phyloP scores from a whole-genome alignment of 2,329 filamentous ascomycete genomes.

The Coniella lustricola region DNA sequence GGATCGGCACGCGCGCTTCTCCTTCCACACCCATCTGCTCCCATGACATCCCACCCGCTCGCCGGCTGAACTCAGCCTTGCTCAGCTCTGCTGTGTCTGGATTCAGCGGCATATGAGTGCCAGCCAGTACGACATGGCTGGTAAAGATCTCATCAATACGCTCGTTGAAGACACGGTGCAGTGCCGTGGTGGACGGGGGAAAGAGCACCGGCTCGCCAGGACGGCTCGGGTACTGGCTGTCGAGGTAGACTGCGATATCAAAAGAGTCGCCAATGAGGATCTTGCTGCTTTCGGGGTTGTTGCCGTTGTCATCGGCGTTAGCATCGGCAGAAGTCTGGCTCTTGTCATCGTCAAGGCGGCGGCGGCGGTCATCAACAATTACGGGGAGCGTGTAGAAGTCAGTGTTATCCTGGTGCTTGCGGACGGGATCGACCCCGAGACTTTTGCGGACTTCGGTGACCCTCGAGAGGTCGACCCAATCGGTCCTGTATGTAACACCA shows the following conservation, averaged over 20 bases:
- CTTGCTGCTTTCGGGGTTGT: no score
- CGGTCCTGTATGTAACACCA: constrained; percentile 25
- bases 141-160: constrained; percentile 49
- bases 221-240: constrained; percentile 39
- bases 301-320: no score
- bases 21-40: constrained; percentile 33
- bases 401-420: constrained; percentile 48
- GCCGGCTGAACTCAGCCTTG: constrained; percentile 41
- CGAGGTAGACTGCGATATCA: constrained; percentile 56
- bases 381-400: constrained; percentile 26
- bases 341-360: constrained; percentile 24
- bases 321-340: no score
- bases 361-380: neutral
- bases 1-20: constrained; percentile 33
- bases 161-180: constrained; percentile 37
- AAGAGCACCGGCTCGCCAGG: constrained; percentile 17
- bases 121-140: constrained; percentile 33
- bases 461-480: constrained; percentile 47
- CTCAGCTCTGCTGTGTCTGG: constrained; percentile 36
- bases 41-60: constrained; percentile 38
- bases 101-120: constrained; percentile 41
- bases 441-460: constrained; percentile 39
- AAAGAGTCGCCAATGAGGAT: constrained; percentile 48
- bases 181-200: neutral
- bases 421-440: constrained; percentile 40